Percentiles rank a stretch among this genome's conserved stretches.
These are phyloP conservation scores for Pythium pyrilobum DNA, from an alignment of 352 stramenopile species.

Conservation along the genomic window DNA sequence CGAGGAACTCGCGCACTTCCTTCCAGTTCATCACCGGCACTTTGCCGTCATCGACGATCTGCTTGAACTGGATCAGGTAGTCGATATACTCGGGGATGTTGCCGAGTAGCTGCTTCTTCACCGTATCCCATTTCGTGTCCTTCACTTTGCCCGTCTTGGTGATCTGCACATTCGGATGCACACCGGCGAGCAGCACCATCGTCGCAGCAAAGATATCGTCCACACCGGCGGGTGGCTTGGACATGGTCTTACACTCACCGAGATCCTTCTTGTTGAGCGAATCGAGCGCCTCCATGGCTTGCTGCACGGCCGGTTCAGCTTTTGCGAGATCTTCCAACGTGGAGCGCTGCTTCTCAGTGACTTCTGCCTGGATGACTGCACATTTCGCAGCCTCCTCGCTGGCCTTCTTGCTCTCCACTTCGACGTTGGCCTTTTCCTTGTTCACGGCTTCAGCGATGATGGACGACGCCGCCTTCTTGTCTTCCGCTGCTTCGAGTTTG, in stretches of 20 bases:
- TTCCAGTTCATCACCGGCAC: conserved; percentile 92
- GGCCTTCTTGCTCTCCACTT: conserved; percentile 93
- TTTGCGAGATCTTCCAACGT: conserved; percentile 91
- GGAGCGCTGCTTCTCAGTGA: conserved; percentile 89
- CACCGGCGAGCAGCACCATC: conserved; percentile 93
- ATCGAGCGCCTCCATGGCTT: conserved; percentile 95
- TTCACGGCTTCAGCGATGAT: conserved; percentile 94
- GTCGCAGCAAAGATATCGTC: conserved; percentile 93
- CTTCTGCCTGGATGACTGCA: conserved; percentile 91
- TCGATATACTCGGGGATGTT: conserved; percentile 97
- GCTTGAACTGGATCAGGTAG: conserved; percentile 91
- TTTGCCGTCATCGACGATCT: conserved; percentile 91
- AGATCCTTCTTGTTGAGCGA: conserved; percentile 97
- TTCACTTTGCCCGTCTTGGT: conserved; percentile 96
- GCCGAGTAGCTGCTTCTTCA: conserved; percentile 92
- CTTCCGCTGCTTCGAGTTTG: conserved; percentile 93
- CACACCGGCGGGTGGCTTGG: conserved; percentile 90
- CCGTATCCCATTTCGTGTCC: conserved; percentile 92
- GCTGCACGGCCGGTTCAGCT: conserved; percentile 91
- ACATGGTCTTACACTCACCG: conserved; percentile 96
- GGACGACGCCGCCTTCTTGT: conserved; percentile 93
- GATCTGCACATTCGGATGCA: conserved; percentile 92
- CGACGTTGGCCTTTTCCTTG: conserved; percentile 95
- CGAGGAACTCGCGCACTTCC: conserved; percentile 91
- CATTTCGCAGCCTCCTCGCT: conserved; percentile 91